Evolutionary conservation across 139 green algal species (phyloP), one percentile per base, ranked within the genome.

Genomic region (Auxenochlorella pyrenoidosa): DNA sequence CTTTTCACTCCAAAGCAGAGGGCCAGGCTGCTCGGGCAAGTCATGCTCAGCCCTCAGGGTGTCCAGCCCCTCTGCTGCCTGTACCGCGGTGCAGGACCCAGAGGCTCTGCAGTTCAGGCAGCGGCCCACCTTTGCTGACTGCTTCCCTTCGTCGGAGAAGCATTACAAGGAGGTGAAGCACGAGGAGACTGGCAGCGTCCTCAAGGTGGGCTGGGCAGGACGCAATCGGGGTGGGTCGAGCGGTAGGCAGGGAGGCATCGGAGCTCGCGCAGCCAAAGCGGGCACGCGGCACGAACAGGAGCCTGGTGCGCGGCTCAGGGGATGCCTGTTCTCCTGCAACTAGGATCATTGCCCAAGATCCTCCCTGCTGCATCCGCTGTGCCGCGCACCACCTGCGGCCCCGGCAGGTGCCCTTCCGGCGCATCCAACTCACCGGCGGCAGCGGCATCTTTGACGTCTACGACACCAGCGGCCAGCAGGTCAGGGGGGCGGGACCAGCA

Each of bases 391-490:
- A 18, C 84, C 63, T 34, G 73, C 89, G 5, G 66, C 83, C 3
- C 70, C 34, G 16, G 28, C 92, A 96, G 92, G 94, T 99, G 0
- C 97, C 97, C 19, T 98, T 97, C 89, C 91, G 97, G 21, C 90
- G 96, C 0, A 92, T 99, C 10, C 70, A 94, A 47, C 92, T 99
- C 19, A 95, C 92, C 10, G 97, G 93, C 22, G 96, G 90, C n/a
- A 92, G 89, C 36, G 92, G 92, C 24, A 86, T 94, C 40, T 94
- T 98, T 65, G 97, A 99, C 79, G 44, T 97, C 3, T 98, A 98
- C 80, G 97, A 99, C 90, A 99, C 97, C 66, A 96, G 88, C 63
- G 97, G 97, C 22, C 95, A 96, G 24, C 94, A 98, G 92, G 96
- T 96, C 47, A 54, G 36, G 21, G 89, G 54, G 15, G 18, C 2